Evolutionary conservation across 257 asterid genomes (phyloP), one percentile per base, ranked within the genome.

Genomic region (Ilex asprella): DNA sequence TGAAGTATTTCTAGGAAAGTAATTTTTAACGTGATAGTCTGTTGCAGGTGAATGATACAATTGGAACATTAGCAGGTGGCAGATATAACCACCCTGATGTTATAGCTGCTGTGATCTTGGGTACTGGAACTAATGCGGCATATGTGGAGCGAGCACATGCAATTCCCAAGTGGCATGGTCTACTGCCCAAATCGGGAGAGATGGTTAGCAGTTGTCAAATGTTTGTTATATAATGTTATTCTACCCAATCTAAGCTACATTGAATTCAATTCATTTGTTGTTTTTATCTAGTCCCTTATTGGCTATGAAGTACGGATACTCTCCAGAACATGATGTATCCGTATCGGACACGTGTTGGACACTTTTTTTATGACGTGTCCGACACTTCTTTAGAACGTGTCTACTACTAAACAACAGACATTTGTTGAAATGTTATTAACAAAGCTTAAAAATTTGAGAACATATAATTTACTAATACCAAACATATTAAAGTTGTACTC

Each of bases 61-160:
- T 93, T 53, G 99, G 99, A 56, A 89, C 97, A 39, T 79, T 89
- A 79, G 99, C 97, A 31, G 81, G 90, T 58, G 97, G 96, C 31
- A 77, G 86, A 29, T 87, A 85, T 67, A 74, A 55, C 65, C 60
- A 81, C 67, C 76, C 83, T 14, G 91, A 93, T 73, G 96, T 82
- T 39, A 61, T 93, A 60, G 99, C 99, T 60, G 89, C 96, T 59
- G 90, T 92, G 66, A 89, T 92, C 35, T 73, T 89, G 67, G 97
- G 99, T 56, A 92, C 97, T 2, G 99, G 99, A 70, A 87, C 96
- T 70, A 92, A 92, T 76, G 99, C 99, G 58, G 96, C 97, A 29
- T 89, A 92, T 71, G 89, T 85, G 5, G 97, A 92, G 63, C 85
- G 85, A 21, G 94, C 95, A 21, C 63, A 82, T 67, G 84, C 83